Base-by-base conservation (phyloP, 2,329 filamentous ascomycete species). In the Diaporthe sp. region DNA sequence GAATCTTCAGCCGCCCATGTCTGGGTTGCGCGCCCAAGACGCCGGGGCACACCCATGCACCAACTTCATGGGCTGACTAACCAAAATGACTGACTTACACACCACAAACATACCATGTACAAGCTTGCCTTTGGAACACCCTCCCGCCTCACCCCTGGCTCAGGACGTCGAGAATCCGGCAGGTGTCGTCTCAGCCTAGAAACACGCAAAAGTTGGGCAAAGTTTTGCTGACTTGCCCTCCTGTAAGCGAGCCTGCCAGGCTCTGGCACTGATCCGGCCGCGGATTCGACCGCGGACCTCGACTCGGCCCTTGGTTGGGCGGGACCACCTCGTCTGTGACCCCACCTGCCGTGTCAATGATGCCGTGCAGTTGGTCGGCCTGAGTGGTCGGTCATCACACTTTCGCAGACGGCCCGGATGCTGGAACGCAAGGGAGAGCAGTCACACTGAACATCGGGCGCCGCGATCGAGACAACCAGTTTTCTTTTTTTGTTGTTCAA, bases 121-220 rank as follows among this genome's bases (percentile, higher is more conserved):
- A 42, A 42, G 60, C 39, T 46, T 25, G 31, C 31, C 42, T 42
- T 31, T 65, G 31, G 42, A 25, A 17, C 25, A 39, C 39, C 60
- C n/a, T 28, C n/a, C 31, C 57, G 17, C 57, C 22, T 9, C 1
- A 3, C 39, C 62, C 62, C 28, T 7, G 65, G 65, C 46, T 13
- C 46, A 53, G 46, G 19, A 42, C 34, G 7, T 31, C 42, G 65
- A 15, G 65, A 70, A 42, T 39, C 65, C 65, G 65, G 65, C 65
- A 55, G 65, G 65, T 70, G 65, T 70, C 65, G 65, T 70, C 65
- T 70, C 65, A 70, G 65, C 65, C 65, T n/a, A 25, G 65, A 70
- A 68, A 70, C 49, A 70, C 65, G 31, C 17, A 22, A 70, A 49
- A 70, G 65, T 39, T 70, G 65, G 46, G 65, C 65, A 70, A 46